Conservation (phyloP, 495 filamentous ascomycete genomes). For the Aspergillus conjunctus region DNA sequence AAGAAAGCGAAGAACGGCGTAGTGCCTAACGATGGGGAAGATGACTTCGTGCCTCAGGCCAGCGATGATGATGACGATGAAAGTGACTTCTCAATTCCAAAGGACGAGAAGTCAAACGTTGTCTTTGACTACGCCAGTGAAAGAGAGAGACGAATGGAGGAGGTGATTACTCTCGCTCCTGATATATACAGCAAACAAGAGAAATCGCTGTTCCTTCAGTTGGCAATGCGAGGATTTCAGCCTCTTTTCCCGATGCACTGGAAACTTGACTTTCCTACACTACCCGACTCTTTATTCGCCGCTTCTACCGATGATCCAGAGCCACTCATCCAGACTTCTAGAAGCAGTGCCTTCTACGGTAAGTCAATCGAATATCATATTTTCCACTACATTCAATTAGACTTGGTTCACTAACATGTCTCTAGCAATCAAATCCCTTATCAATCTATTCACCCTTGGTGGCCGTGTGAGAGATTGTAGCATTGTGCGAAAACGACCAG, state of each 20-base stretch:
- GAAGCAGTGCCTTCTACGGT: constrained; percentile 41
- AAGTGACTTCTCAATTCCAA: constrained; percentile 15
- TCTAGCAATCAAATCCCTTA: constrained; percentile 43
- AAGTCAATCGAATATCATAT: constrained; percentile 12
- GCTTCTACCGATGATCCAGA: constrained; percentile 33
- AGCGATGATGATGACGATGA: constrained; percentile 2
- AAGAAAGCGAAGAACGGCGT: background rate
- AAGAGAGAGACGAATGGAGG: constrained; percentile 32
- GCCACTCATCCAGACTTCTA: constrained; percentile 50
- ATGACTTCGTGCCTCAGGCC: background rate
- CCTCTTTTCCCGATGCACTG: constrained; percentile 57
- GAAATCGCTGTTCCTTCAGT: constrained; percentile 54
- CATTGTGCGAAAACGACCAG: constrained; percentile 29
- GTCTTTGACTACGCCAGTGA: constrained; percentile 35
- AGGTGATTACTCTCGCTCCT: constrained; percentile 30
- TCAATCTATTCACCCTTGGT: constrained; percentile 39
- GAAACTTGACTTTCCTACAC: constrained; percentile 60
- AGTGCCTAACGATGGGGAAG: background rate
- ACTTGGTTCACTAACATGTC: background rate
- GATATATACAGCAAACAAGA: constrained; percentile 53
- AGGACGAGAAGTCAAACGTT: constrained; percentile 28
- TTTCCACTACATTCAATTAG: background rate
- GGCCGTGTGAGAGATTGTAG: constrained; percentile 45
- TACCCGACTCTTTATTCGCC: constrained; percentile 61
- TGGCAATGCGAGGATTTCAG: constrained; percentile 62